These are phyloP conservation scores for Quercus parvula DNA, from an alignment of 306 rosid genomes.

Conservation along the genomic window DNA sequence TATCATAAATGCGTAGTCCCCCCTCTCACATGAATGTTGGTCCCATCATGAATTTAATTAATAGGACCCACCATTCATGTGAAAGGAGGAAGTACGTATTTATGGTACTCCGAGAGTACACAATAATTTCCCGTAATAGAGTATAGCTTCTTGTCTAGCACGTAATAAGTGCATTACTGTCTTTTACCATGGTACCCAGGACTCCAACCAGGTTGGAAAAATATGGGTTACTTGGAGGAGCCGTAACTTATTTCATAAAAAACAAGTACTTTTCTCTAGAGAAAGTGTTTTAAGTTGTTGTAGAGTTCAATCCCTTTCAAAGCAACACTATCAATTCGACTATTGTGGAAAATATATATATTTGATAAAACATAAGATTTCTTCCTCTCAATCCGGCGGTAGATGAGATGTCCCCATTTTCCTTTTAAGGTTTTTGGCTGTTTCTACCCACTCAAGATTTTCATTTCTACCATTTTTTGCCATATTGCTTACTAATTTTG, in stretches of 20 bases:
- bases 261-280: neutral
- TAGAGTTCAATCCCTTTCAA: conserved; percentile 25
- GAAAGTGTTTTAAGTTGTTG: neutral
- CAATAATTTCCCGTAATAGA: neutral
- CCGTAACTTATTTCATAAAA: neutral
- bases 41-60: too few species aligned
- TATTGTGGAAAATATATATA: conserved; percentile 2
- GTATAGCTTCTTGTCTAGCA: neutral
- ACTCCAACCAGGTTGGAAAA: neutral
- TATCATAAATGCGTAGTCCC: too few species aligned
- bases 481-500: too few species aligned
- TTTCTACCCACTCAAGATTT: neutral
- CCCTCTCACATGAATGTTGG: too few species aligned
- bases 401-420: conserved; percentile 19
- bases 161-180: neutral
- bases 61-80: too few species aligned
- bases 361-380: conserved; percentile 10
- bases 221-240: neutral
- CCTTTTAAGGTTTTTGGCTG: neutral
- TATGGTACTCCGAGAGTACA: too few species aligned
- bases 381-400: conserved; percentile 41
- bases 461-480: neutral
- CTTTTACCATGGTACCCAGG: neutral
- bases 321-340: conserved; percentile 23
- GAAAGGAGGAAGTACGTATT: too few species aligned